Evolutionary conservation across 2,329 filamentous ascomycete genomes (phyloP).

Genomic region (Alternaria sp.): DNA sequence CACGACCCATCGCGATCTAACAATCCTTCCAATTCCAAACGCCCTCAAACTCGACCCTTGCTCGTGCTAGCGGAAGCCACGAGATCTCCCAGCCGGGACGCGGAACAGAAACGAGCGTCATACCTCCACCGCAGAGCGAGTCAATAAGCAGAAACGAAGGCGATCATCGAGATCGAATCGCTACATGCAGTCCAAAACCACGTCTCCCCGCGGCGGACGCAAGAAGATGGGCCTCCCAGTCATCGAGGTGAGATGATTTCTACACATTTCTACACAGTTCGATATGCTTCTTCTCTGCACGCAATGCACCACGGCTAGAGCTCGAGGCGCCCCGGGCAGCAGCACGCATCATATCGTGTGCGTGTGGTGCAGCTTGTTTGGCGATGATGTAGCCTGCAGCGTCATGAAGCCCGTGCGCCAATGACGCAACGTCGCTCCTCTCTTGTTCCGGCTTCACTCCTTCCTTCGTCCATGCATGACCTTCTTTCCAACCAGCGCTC

Average conservation of each 20-base stretch:
- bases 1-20: neutral
- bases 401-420: slow-evolving; percentile 26
- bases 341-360: slow-evolving; percentile 16
- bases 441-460: slow-evolving; percentile 31
- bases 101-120: slow-evolving; percentile 35
- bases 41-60: slow-evolving; percentile 5
- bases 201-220: slow-evolving; percentile 19
- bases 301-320: neutral
- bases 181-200: slow-evolving; percentile 28
- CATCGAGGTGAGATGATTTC: slow-evolving; percentile 40
- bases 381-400: slow-evolving; percentile 34
- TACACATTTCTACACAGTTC: neutral
- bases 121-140: slow-evolving; percentile 23
- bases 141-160: slow-evolving; percentile 7
- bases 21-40: neutral
- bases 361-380: slow-evolving; percentile 22
- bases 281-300: neutral
- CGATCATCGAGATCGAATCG: slow-evolving; percentile 1
- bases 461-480: slow-evolving; percentile 28
- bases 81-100: slow-evolving; percentile 29
- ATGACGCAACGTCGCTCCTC: slow-evolving; percentile 22
- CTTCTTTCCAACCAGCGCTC: slow-evolving; percentile 26
- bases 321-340: neutral
- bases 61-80: slow-evolving; percentile 20
- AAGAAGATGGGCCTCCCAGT: slow-evolving; percentile 38